Evolutionary conservation across 768 basidiomycete genomes (phyloP).

Genomic region (Sutorius australiensis): DNA sequence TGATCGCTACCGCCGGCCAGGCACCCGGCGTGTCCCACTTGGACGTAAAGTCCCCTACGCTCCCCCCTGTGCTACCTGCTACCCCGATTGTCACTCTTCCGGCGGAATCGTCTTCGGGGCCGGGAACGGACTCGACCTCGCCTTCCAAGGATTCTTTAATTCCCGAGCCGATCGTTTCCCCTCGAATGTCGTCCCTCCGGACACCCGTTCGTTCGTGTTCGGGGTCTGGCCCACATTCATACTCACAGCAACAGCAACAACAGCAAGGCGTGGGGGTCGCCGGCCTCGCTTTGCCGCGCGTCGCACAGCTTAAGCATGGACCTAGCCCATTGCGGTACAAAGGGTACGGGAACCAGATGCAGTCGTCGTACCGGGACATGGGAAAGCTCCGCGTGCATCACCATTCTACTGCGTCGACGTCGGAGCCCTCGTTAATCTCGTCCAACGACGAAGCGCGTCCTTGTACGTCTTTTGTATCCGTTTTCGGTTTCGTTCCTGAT

Average conservation of each 20-base stretch:
- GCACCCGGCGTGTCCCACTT: slow-evolving; percentile 20
- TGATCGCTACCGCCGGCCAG: slow-evolving; percentile 34
- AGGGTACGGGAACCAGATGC: slow-evolving; percentile 34
- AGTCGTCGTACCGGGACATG: slow-evolving; percentile 38
- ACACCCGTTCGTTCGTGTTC: slow-evolving; percentile 31
- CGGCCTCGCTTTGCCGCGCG: slow-evolving; percentile 31
- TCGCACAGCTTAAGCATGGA: slow-evolving; percentile 34
- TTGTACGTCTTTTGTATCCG: slow-evolving; percentile 37
- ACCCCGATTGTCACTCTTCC: slow-evolving; percentile 26
- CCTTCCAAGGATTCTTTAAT: slow-evolving; percentile 50
- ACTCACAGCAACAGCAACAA: slow-evolving; percentile 11
- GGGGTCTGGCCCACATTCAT: slow-evolving; percentile 24
- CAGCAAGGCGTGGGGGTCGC: slow-evolving; percentile 17
- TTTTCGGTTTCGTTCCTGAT: slow-evolving; percentile 17
- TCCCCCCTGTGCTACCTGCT: slow-evolving; percentile 12
- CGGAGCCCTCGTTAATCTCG: slow-evolving; percentile 76
- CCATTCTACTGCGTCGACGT: slow-evolving; percentile 70
- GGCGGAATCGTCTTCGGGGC: slow-evolving; percentile 22
- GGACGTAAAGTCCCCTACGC: slow-evolving; percentile 19
- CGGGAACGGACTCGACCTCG: slow-evolving; percentile 32
- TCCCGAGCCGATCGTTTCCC: slow-evolving; percentile 29
- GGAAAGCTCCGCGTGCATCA: slow-evolving; percentile 58
- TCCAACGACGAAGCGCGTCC: slow-evolving; percentile 44
- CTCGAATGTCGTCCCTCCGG: slow-evolving; percentile 30
- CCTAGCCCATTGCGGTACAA: slow-evolving; percentile 44